Percentiles rank a stretch among this genome's conserved stretches.
These are phyloP conservation scores for Stramenopiles sp. DNA, from an alignment of 352 stramenopile species.

Conservation along the genomic window DNA sequence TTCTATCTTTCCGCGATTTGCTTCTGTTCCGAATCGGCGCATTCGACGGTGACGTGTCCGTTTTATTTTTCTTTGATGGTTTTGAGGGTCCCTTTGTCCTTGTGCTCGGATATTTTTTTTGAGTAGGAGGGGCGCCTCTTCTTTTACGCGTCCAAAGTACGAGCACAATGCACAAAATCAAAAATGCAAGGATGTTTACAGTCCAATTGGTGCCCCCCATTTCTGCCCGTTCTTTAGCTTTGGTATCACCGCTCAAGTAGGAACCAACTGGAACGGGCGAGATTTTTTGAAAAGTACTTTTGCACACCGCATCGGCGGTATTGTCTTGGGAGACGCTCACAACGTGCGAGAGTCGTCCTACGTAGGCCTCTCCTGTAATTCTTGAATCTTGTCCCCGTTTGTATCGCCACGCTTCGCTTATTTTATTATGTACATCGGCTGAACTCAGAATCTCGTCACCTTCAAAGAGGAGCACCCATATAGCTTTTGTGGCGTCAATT, in stretches of 20 bases:
- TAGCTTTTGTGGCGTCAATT: background rate
- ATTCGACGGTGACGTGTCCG: too few relatives aligned
- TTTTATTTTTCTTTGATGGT: too few relatives aligned
- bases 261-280: background rate
- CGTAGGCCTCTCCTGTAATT: background rate
- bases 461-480: background rate
- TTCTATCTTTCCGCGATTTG: too few relatives aligned
- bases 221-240: too few relatives aligned
- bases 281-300: background rate
- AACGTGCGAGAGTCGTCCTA: background rate
- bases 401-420: background rate
- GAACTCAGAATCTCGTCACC: background rate
- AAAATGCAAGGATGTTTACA: too few relatives aligned
- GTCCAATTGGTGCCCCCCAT: too few relatives aligned
- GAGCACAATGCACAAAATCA: too few relatives aligned
- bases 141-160: too few relatives aligned
- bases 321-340: background rate
- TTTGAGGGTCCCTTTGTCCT: too few relatives aligned
- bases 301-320: background rate
- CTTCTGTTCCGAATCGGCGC: too few relatives aligned
- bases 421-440: background rate
- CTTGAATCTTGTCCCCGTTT: background rate
- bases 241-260: background rate
- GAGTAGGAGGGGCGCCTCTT: too few relatives aligned
- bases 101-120: too few relatives aligned